A percentile compares a stretch with the other conserved stretches of the same genome.
phyloP scores from a whole-genome alignment of 169 alveolate species.

The Theileria luwenshuni region DNA sequence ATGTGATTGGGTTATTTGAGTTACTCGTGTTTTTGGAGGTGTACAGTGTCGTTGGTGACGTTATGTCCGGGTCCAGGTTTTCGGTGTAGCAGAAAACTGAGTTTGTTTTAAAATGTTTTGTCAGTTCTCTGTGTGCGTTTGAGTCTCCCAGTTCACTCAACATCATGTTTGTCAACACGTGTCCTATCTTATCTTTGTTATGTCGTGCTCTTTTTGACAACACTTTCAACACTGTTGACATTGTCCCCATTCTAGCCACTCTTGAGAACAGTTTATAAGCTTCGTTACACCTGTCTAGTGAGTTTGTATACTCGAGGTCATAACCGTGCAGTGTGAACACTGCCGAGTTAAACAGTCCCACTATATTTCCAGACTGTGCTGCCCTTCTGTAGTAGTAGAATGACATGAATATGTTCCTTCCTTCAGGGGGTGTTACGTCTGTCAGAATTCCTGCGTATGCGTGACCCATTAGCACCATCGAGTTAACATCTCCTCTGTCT shows the following conservation, averaged over 20 bases:
- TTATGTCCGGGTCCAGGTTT: constrained; percentile 21
- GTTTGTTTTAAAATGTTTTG: constrained; percentile 73
- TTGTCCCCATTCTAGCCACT: constrained; percentile 67
- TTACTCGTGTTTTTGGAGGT: constrained; percentile 13
- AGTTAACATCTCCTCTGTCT: constrained; percentile 81
- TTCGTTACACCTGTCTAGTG: constrained; percentile 74
- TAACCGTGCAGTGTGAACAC: constrained; percentile 82
- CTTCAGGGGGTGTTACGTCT: constrained; percentile 81
- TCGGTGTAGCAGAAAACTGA: constrained; percentile 39
- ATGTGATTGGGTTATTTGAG: constrained; percentile 13
- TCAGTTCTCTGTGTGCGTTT: constrained; percentile 81
- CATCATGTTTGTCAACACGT: constrained; percentile 75
- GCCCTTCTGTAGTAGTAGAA: constrained; percentile 79
- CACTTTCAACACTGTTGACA: constrained; percentile 43
- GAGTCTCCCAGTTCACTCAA: constrained; percentile 85
- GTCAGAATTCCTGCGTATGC: constrained; percentile 82
- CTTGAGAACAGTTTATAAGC: constrained; percentile 68
- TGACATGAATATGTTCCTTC: constrained; percentile 79
- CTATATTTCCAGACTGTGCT: constrained; percentile 81
- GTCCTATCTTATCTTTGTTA: constrained; percentile 78
- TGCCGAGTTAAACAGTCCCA: constrained; percentile 81
- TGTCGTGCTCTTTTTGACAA: constrained; percentile 55
- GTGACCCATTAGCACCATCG: constrained; percentile 84
- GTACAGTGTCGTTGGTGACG: constrained; percentile 21
- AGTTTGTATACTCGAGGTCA: constrained; percentile 68